Conservation (phyloP, 768 basidiomycete genomes). For the Mycena vitilis region DNA sequence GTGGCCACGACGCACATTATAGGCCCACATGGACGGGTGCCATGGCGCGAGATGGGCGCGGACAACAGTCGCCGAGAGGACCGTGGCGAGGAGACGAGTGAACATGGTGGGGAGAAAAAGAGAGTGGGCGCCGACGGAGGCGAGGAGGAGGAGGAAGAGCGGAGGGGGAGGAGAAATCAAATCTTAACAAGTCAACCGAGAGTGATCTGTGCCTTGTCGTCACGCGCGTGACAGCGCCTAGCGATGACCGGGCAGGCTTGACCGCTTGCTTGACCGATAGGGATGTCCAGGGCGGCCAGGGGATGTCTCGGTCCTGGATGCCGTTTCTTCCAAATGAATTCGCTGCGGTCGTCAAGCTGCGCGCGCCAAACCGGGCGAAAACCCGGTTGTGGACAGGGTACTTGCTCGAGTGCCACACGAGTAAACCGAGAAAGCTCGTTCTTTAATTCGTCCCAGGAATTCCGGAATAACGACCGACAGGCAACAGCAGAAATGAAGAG, state of each 20-base stretch:
- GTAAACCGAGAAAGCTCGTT: no score
- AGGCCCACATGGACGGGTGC: conserved; percentile 58
- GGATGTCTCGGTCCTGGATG: background rate
- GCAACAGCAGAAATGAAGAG: no score
- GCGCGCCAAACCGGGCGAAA: no score
- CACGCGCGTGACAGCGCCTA: background rate
- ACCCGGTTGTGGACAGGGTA: no score
- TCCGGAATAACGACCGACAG: no score
- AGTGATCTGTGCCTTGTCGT: background rate
- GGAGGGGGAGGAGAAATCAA: background rate
- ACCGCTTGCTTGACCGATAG: background rate
- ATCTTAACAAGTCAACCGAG: background rate
- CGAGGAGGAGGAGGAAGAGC: conserved; percentile 10
- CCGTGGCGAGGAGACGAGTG: conserved; percentile 26
- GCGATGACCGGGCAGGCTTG: background rate
- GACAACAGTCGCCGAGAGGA: conserved; percentile 34
- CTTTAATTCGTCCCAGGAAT: no score
- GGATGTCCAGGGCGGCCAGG: background rate
- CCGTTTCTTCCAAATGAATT: background rate
- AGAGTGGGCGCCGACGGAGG: conserved; percentile 30
- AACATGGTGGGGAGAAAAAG: conserved; percentile 27
- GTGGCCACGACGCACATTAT: conserved; percentile 49
- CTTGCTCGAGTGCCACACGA: no score
- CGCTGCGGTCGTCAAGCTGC: no score
- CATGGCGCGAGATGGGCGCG: conserved; percentile 58